Percentiles rank a stretch among this genome's conserved stretches.
Evolutionary conservation across 768 basidiomycete species (phyloP).

Genomic region (Agaricus sinodeliciosus): DNA sequence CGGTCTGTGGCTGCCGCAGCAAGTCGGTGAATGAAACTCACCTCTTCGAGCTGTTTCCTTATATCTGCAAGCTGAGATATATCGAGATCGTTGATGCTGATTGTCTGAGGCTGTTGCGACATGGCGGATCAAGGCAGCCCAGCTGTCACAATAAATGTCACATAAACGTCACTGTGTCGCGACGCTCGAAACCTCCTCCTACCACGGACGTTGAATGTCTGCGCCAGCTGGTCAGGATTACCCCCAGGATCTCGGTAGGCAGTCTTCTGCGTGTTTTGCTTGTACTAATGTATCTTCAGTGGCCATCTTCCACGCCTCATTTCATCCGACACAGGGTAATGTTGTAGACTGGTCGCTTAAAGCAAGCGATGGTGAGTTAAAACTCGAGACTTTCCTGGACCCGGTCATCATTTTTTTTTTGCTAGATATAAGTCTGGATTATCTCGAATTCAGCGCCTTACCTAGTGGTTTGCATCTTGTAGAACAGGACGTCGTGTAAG

Average conservation of each 20-base stretch:
- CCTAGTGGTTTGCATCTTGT: slow-evolving; percentile 80
- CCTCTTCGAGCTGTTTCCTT: slow-evolving; percentile 89
- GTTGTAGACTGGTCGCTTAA: slow-evolving; percentile 74
- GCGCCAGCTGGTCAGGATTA: neutral
- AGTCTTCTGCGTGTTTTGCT: neutral
- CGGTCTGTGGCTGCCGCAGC: neutral
- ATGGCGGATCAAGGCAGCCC: slow-evolving; percentile 14
- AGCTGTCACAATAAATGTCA: slow-evolving; percentile 5
- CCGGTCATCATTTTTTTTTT: neutral
- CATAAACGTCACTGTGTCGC: neutral
- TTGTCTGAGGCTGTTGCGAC: slow-evolving; percentile 42
- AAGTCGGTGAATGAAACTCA: slow-evolving; percentile 22
- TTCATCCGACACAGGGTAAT: slow-evolving; percentile 80
- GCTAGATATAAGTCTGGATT: slow-evolving; percentile 58
- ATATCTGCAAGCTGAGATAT: slow-evolving; percentile 84
- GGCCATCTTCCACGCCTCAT: slow-evolving; percentile 79
- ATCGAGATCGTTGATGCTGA: slow-evolving; percentile 80
- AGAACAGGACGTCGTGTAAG: slow-evolving; percentile 75
- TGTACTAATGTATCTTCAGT: slow-evolving; percentile 35
- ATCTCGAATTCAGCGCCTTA: slow-evolving; percentile 74
- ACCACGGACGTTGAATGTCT: slow-evolving; percentile 7
- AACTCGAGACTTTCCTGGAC: neutral
- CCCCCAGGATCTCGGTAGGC: slow-evolving; percentile 11
- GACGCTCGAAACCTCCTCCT: slow-evolving; percentile 11
- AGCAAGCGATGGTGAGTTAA: slow-evolving; percentile 52